Percentiles rank a stretch among this genome's conserved stretches.
Evolutionary conservation across 495 filamentous ascomycete genomes (phyloP).

Genomic region (Friedmanniomyces simplex): DNA sequence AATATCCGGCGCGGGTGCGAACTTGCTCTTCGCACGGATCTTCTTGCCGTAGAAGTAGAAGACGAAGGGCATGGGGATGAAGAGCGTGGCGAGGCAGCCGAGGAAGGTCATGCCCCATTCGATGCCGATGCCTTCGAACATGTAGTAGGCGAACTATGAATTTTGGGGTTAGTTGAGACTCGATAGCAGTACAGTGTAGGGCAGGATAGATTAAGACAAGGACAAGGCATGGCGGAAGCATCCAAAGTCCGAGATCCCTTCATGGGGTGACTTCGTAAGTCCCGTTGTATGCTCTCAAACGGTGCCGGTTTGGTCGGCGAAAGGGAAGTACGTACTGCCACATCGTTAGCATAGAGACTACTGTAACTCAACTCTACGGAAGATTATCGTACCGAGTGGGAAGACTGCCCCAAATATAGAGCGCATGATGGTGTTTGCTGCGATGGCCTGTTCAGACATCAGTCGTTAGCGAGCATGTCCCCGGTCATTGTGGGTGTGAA

Average conservation of each 20-base stretch:
- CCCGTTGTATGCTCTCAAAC: too few species aligned
- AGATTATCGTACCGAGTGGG: too few species aligned
- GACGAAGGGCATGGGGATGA: conserved; percentile 25
- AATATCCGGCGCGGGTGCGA: conserved; percentile 23
- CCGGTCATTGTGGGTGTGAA: neutral
- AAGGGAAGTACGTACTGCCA: too few species aligned
- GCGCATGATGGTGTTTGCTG: conserved; percentile 27
- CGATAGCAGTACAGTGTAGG: too few species aligned
- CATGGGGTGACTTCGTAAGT: too few species aligned
- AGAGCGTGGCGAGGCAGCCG: conserved; percentile 20
- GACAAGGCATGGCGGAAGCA: too few species aligned
- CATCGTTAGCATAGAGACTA: too few species aligned
- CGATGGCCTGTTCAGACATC: conserved; percentile 10
- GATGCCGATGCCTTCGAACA: conserved; percentile 27
- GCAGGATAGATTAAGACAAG: too few species aligned
- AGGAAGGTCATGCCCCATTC: conserved; percentile 25
- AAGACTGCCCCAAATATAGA: conserved; percentile 23
- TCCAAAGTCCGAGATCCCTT: too few species aligned
- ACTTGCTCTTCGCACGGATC: conserved; percentile 22
- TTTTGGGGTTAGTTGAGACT: too few species aligned
- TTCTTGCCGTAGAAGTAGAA: conserved; percentile 20
- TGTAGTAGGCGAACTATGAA: conserved; percentile 16
- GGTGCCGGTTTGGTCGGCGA: too few species aligned
- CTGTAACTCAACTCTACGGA: too few species aligned
- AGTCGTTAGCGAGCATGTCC: neutral